These are phyloP conservation scores for Gamsiella multidivaricata DNA, from an alignment of 192 early-diverging fungal genomes.

Conservation along the genomic window DNA sequence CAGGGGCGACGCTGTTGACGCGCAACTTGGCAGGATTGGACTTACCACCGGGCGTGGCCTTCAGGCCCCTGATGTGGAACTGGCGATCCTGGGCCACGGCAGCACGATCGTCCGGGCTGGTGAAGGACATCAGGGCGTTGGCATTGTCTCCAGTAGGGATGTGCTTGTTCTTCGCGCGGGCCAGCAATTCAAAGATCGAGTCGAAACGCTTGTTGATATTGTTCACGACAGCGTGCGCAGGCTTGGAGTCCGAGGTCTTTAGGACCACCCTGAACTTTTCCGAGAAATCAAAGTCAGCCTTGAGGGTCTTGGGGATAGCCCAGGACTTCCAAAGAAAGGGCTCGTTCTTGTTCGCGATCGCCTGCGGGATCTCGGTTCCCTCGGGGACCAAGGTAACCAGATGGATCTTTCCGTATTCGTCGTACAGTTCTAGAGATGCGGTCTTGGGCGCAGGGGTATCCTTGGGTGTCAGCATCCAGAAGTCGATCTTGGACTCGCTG, in stretches of 20 bases:
- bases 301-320: constrained; percentile 22
- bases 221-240: neutral
- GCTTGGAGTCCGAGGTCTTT: constrained; percentile 14
- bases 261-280: constrained; percentile 37
- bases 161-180: neutral
- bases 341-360: constrained; percentile 7
- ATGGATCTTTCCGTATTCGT: constrained; percentile 35
- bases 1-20: constrained; percentile 10
- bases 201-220: neutral
- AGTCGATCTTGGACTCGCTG: constrained; percentile 28
- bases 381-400: constrained; percentile 23
- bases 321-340: constrained; percentile 47
- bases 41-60: constrained; percentile 22
- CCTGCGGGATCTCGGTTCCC: constrained; percentile 19
- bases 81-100: constrained; percentile 31
- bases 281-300: constrained; percentile 32
- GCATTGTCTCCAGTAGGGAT: neutral
- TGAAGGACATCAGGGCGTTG: neutral
- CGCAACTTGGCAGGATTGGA: constrained; percentile 31
- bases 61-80: constrained; percentile 28
- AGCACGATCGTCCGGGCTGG: neutral
- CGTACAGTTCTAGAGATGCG: constrained; percentile 26
- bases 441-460: constrained; percentile 19
- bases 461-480: constrained; percentile 49
- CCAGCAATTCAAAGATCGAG: neutral